These are phyloP conservation scores for Tolypocladium pustulatum DNA, from an alignment of 2,329 filamentous ascomycete genomes.

Conservation along the genomic window DNA sequence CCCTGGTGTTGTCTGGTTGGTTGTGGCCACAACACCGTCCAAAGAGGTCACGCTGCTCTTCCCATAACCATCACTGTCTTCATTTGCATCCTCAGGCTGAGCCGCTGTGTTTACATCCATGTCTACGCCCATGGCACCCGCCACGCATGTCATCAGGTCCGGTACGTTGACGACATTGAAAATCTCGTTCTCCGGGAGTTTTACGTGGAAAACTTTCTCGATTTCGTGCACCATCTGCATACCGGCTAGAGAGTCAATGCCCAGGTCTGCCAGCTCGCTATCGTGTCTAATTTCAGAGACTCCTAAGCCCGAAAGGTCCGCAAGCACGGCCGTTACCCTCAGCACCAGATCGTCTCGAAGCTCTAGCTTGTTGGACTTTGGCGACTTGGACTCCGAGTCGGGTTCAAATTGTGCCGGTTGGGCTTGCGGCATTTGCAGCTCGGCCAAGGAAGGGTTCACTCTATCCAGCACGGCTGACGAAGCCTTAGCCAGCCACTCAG, in stretches of 20 bases:
- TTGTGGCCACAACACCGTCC: background rate
- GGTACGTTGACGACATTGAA: background rate
- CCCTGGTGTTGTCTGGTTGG: background rate
- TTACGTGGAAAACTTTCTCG: slow-evolving; percentile 23
- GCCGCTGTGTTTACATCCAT: background rate
- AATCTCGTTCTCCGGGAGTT: slow-evolving; percentile 1
- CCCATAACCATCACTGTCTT: background rate
- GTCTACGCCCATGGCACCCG: background rate
- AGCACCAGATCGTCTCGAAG: background rate
- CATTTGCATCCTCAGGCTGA: background rate
- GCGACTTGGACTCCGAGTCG: too few species aligned
- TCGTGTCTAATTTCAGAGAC: slow-evolving; percentile 23
- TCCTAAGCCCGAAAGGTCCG: slow-evolving; percentile 24
- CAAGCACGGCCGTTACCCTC: slow-evolving; percentile 9
- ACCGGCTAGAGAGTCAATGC: slow-evolving; percentile 38
- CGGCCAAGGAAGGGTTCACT: background rate
- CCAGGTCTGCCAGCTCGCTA: slow-evolving; percentile 28
- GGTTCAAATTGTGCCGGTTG: too few species aligned
- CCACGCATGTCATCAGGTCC: background rate
- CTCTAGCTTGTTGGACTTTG: background rate
- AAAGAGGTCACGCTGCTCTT: background rate
- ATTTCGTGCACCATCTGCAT: slow-evolving; percentile 36
- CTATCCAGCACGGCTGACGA: too few species aligned
- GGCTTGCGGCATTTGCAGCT: too few species aligned
- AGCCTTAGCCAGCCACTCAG: background rate